phyloP scores from a whole-genome alignment of 441 rosid species.

The Jatropha multifida region DNA sequence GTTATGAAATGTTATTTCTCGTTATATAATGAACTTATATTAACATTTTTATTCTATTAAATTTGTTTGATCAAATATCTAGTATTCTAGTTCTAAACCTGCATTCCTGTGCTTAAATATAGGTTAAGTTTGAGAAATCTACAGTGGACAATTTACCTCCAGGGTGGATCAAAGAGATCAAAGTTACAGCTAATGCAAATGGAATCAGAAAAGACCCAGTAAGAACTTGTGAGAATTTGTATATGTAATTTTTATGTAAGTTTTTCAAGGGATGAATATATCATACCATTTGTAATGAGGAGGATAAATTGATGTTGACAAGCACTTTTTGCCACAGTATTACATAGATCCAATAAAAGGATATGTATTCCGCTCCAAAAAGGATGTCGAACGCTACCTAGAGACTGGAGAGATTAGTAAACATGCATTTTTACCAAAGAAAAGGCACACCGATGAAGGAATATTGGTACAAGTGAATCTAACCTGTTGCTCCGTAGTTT shows the following conservation, averaged over 20 bases:
- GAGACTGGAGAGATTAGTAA: conserved; percentile 38
- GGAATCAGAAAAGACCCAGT: conserved; percentile 39
- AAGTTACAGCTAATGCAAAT: conserved; percentile 24
- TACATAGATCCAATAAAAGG: conserved; percentile 47
- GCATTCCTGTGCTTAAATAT: conserved; percentile 8
- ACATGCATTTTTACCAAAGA: conserved; percentile 27
- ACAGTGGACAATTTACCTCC: conserved; percentile 38
- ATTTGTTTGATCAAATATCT: not conserved
- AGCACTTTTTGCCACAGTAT: conserved; percentile 31
- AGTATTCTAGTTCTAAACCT: conserved; percentile 14
- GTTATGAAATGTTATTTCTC: not conserved
- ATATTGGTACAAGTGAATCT: conserved; percentile 25
- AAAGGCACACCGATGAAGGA: conserved; percentile 17
- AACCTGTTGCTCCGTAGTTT: conserved; percentile 5
- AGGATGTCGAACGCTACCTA: conserved; percentile 39
- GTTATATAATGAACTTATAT: conserved; percentile 6
- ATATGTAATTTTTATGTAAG: not conserved
- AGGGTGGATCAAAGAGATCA: conserved; percentile 46
- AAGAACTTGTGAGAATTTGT: conserved; percentile 8
- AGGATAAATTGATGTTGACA: not conserved
- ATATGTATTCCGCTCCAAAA: conserved; percentile 41
- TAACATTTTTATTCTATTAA: not conserved
- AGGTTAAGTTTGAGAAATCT: conserved; percentile 33
- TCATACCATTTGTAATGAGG: not conserved
- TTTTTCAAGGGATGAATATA: not conserved